Conservation (phyloP, 1,284 basidiomycete species). For the Pulveroboletus sp. region DNA sequence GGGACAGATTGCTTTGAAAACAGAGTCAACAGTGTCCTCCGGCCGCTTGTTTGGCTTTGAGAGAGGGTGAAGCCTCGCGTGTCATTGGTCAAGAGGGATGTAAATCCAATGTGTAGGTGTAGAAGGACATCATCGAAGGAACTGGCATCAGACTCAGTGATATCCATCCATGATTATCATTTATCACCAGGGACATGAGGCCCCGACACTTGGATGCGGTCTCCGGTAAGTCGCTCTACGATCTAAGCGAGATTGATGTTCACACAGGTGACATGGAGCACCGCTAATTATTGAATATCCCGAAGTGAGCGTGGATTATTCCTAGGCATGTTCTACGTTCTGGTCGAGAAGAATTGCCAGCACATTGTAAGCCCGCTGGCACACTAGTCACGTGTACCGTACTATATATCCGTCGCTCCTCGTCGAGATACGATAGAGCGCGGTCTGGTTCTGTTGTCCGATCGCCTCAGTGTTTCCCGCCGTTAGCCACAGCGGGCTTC, state of each 20-base stretch:
- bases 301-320: background rate
- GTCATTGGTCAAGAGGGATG: background rate
- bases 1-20: background rate
- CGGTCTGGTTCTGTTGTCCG: no score
- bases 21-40: background rate
- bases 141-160: background rate
- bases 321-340: background rate
- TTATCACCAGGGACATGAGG: background rate
- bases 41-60: background rate
- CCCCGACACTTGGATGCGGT: background rate
- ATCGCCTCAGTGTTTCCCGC: no score
- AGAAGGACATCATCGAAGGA: background rate
- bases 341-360: background rate
- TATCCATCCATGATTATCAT: background rate
- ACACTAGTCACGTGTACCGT: no score
- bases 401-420: no score
- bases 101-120: no score
- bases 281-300: background rate
- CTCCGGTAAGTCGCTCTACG: conserved; percentile 3
- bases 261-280: background rate
- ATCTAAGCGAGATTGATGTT: background rate
- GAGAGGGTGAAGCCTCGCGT: background rate
- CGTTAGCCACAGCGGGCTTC: no score
- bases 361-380: no score
- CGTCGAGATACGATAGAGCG: no score